phyloP scores from a whole-genome alignment of 495 filamentous ascomycete genomes.

The Aspergillus cristatus region DNA sequence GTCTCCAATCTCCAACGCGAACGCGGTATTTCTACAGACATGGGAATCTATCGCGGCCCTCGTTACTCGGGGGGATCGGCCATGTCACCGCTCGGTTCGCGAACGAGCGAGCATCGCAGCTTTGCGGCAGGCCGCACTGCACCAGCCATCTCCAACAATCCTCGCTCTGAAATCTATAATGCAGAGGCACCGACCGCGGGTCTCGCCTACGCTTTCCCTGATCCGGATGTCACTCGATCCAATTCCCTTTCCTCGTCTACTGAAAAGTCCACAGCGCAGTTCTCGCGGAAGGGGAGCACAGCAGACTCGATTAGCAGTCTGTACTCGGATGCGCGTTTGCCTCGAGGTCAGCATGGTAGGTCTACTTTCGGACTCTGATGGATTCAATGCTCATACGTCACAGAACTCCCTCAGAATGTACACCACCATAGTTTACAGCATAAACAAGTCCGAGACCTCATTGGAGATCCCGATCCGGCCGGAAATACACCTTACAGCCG shows the following conservation, averaged over 20 bases:
- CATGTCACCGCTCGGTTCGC: constrained; percentile 38
- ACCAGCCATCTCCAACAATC: constrained; percentile 67
- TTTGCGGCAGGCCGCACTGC: constrained; percentile 52
- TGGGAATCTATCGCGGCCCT: constrained; percentile 47
- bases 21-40: constrained; percentile 39
- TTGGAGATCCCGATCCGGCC: constrained; percentile 47
- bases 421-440: constrained; percentile 75
- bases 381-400: neutral
- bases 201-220: constrained; percentile 75
- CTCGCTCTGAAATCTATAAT: constrained; percentile 67
- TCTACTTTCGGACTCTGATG: neutral
- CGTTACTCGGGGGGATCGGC: constrained; percentile 37
- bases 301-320: constrained; percentile 69
- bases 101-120: constrained; percentile 45
- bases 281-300: constrained; percentile 62
- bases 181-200: constrained; percentile 74
- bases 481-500: constrained; percentile 75
- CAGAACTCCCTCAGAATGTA: constrained; percentile 40
- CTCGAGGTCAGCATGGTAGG: constrained; percentile 58
- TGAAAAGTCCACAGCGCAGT: constrained; percentile 34
- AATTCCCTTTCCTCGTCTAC: constrained; percentile 46
- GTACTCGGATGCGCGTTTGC: constrained; percentile 63
- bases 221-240: constrained; percentile 55
- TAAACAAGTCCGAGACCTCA: constrained; percentile 58
- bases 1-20: constrained; percentile 51